Evolutionary conservation across 768 basidiomycete species (phyloP).

Genomic region (Cystobasidium tubakii): DNA sequence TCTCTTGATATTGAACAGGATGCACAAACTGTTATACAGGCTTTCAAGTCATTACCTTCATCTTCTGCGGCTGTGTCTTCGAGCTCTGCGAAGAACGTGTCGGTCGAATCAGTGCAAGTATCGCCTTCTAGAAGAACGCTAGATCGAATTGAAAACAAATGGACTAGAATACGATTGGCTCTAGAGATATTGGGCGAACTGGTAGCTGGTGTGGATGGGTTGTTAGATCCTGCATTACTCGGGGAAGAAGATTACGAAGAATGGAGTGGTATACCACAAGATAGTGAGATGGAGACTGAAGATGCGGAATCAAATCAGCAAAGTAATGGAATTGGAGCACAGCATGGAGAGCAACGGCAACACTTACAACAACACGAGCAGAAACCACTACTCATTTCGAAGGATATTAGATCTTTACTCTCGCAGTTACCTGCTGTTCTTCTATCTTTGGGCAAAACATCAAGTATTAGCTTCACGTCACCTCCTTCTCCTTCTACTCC

Average conservation of each 20-base stretch:
- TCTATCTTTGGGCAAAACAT: slow-evolving; percentile 47
- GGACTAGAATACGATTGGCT: slow-evolving; percentile 21
- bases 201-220: slow-evolving; percentile 28
- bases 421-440: slow-evolving; percentile 47
- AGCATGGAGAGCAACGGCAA: not conserved
- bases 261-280: slow-evolving; percentile 24
- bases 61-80: not conserved
- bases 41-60: not conserved
- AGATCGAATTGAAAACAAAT: slow-evolving; percentile 14
- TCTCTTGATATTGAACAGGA: not conserved
- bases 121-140: slow-evolving; percentile 2
- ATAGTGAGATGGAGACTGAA: not conserved
- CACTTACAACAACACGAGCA: slow-evolving; percentile 4
- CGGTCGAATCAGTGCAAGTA: not conserved
- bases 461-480: slow-evolving; percentile 49
- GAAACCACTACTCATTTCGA: slow-evolving; percentile 8
- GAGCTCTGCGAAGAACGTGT: not conserved
- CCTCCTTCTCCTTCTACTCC: slow-evolving; percentile 41
- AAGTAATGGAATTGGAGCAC: slow-evolving; percentile 8
- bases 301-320: not conserved
- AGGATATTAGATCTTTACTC: slow-evolving; percentile 14
- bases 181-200: slow-evolving; percentile 36
- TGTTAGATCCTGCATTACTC: slow-evolving; percentile 10
- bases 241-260: slow-evolving; percentile 37
- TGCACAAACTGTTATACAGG: slow-evolving; percentile 9